phyloP scores from a whole-genome alignment of 495 filamentous ascomycete species.

The Xylaria intraflava region DNA sequence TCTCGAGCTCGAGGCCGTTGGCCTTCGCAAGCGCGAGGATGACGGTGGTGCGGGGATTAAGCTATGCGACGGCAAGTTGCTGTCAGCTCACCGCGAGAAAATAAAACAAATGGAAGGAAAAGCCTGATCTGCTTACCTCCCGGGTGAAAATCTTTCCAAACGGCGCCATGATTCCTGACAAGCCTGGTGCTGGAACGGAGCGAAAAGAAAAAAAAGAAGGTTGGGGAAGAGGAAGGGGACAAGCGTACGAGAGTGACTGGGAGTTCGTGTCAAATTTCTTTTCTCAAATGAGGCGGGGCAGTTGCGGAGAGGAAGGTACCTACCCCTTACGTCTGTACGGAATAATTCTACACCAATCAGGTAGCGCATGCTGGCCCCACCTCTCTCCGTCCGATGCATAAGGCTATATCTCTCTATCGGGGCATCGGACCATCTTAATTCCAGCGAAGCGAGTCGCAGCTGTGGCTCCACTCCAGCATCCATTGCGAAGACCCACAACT shows the following conservation, averaged over 20 bases:
- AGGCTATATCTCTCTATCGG: slow-evolving; percentile 1
- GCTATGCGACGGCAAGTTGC: slow-evolving; percentile 42
- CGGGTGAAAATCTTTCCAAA: slow-evolving; percentile 96
- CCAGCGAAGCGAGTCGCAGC: slow-evolving; percentile 1
- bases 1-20: slow-evolving; percentile 85
- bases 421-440: slow-evolving; percentile 11
- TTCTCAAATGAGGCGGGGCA: slow-evolving; percentile 29
- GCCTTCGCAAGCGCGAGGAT: slow-evolving; percentile 90
- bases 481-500: not conserved
- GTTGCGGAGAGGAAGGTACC: slow-evolving; percentile 7
- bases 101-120: not conserved
- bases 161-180: slow-evolving; percentile 56
- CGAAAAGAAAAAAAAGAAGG: slow-evolving; percentile 14
- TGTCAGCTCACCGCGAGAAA: slow-evolving; percentile 20
- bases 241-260: slow-evolving; percentile 11
- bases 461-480: not conserved
- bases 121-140: slow-evolving; percentile 51
- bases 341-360: too few relatives aligned
- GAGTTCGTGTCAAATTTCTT: slow-evolving; percentile 20
- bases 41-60: slow-evolving; percentile 81
- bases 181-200: slow-evolving; percentile 31
- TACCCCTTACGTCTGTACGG: too few relatives aligned
- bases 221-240: slow-evolving; percentile 30
- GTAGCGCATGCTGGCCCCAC: too few relatives aligned
- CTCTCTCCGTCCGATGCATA: too few relatives aligned